phyloP scores from a whole-genome alignment of 2,329 filamentous ascomycete species.

The Plenodomus lindquistii region DNA sequence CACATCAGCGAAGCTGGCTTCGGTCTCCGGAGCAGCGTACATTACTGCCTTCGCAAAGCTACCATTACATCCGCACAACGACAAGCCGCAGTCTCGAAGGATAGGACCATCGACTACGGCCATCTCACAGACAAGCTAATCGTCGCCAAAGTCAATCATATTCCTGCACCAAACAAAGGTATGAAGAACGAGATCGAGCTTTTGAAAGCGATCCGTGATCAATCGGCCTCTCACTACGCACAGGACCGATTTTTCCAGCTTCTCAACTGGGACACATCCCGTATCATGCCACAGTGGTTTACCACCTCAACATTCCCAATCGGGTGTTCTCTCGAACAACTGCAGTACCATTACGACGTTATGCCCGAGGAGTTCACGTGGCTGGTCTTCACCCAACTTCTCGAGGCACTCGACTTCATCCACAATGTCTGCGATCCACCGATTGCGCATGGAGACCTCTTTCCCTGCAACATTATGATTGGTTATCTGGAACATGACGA shows the following conservation, averaged over 20 bases:
- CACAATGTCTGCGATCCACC: conserved; percentile 4
- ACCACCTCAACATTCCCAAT: background rate
- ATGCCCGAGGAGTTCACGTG: conserved; percentile 6
- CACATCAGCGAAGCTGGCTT: background rate
- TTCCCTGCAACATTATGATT: conserved; percentile 2
- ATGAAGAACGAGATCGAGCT: background rate
- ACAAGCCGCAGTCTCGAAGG: background rate
- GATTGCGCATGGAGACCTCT: conserved; percentile 3
- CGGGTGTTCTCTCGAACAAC: background rate
- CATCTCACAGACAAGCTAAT: background rate
- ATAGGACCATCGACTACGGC: background rate
- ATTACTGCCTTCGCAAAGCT: background rate
- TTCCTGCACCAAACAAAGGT: background rate
- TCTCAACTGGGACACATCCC: background rate
- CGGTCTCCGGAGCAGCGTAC: background rate
- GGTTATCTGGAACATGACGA: background rate
- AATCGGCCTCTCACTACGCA: background rate
- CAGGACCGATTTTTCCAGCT: background rate
- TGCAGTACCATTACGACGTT: background rate
- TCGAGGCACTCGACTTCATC: conserved; percentile 2
- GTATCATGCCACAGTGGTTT: background rate
- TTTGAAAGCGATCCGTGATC: background rate
- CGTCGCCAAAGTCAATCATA: background rate
- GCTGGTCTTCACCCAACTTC: conserved; percentile 5
- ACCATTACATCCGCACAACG: background rate